Evolutionary conservation across 768 basidiomycete species (phyloP).

Genomic region (Antrodiella citrinella): DNA sequence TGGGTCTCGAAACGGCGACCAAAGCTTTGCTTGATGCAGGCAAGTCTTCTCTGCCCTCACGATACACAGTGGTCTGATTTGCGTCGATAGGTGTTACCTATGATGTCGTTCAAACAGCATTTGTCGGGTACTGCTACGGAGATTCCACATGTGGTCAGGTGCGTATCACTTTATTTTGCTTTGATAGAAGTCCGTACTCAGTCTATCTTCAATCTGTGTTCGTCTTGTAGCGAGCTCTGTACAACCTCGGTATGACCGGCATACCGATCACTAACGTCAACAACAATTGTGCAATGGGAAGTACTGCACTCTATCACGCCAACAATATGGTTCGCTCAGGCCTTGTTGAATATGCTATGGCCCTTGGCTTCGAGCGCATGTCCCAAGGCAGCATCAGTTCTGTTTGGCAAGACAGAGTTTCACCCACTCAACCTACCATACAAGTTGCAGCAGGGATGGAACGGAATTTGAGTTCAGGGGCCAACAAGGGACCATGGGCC

Average conservation of each 20-base stretch:
- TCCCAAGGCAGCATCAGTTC: conserved; percentile 62
- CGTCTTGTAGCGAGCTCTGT: conserved; percentile 58
- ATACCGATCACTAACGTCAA: conserved; percentile 85
- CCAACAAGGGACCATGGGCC: conserved; percentile 64
- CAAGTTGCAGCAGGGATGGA: conserved; percentile 44
- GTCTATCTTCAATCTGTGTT: background rate
- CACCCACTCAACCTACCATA: conserved; percentile 41
- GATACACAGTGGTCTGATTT: background rate
- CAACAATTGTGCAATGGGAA: conserved; percentile 83
- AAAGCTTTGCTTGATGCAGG: conserved; percentile 85
- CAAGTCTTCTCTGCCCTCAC: conserved; percentile 16
- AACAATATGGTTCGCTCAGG: conserved; percentile 65
- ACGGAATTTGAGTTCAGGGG: conserved; percentile 31
- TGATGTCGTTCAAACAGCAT: conserved; percentile 67
- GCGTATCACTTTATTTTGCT: conserved; percentile 9
- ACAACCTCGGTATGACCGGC: conserved; percentile 74
- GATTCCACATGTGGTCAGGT: conserved; percentile 76
- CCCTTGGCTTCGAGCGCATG: conserved; percentile 86
- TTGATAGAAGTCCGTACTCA: background rate
- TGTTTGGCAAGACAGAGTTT: conserved; percentile 45
- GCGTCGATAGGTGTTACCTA: conserved; percentile 63
- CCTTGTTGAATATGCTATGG: conserved; percentile 65
- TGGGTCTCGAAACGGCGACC: conserved; percentile 82
- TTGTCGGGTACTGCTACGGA: conserved; percentile 73
- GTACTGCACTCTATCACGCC: conserved; percentile 68